These are phyloP conservation scores for Penicillium paneum DNA, from an alignment of 2,329 filamentous ascomycete species.

Conservation along the genomic window DNA sequence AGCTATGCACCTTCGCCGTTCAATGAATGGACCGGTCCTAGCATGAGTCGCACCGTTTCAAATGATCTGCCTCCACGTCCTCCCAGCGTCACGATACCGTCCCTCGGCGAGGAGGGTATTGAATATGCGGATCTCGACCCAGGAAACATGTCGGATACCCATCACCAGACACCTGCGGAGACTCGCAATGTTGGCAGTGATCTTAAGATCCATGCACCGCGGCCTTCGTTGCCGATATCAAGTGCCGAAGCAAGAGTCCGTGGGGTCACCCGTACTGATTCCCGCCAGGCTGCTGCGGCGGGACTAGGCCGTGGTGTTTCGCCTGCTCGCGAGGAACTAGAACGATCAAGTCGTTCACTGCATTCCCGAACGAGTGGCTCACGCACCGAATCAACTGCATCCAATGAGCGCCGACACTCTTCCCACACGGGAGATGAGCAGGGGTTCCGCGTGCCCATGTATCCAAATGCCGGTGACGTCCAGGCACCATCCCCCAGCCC, in stretches of 20 bases:
- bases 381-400: slow-evolving; percentile 46
- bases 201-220: slow-evolving; percentile 83
- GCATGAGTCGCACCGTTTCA: slow-evolving; percentile 32
- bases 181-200: slow-evolving; percentile 76
- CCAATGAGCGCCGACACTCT: slow-evolving; percentile 54
- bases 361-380: slow-evolving; percentile 63
- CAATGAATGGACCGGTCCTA: slow-evolving; percentile 60
- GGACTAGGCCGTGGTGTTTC: slow-evolving; percentile 66
- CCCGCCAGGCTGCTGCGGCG: slow-evolving; percentile 77
- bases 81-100: slow-evolving; percentile 76
- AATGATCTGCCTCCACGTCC: slow-evolving; percentile 54
- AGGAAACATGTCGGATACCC: slow-evolving; percentile 43
- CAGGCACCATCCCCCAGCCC: slow-evolving; percentile 86
- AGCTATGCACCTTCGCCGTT: slow-evolving; percentile 82
- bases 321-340: slow-evolving; percentile 51
- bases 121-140: slow-evolving; percentile 71
- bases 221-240: slow-evolving; percentile 74
- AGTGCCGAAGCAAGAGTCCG: slow-evolving; percentile 82
- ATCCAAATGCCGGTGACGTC: slow-evolving; percentile 86
- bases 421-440: slow-evolving; percentile 68
- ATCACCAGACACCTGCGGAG: slow-evolving; percentile 59
- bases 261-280: slow-evolving; percentile 85
- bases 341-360: slow-evolving; percentile 53
- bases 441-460: slow-evolving; percentile 94
- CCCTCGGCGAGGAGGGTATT: slow-evolving; percentile 81